Evolutionary conservation across 345 rosid genomes (phyloP).

Genomic region (Limnanthes douglasii): DNA sequence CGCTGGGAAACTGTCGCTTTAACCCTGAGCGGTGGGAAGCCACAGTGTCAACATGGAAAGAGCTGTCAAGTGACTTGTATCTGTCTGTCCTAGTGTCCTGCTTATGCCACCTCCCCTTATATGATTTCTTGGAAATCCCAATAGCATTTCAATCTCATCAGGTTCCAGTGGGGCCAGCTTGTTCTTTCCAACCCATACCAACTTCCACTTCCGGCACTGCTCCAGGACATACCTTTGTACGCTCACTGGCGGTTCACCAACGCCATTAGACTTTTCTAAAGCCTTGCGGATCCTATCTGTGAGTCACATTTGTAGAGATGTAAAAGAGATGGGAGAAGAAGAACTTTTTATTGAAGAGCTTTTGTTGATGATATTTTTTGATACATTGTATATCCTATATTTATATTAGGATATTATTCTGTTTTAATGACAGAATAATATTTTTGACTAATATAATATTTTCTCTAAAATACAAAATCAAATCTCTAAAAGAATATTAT

Average conservation of each 20-base stretch:
- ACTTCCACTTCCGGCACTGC: conserved; percentile 74
- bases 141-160: conserved; percentile 79
- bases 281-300: conserved; percentile 62
- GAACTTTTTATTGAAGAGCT: too few species aligned
- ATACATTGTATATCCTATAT: too few species aligned
- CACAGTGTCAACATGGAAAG: conserved; percentile 93
- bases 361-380: too few species aligned
- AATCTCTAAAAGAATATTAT: too few species aligned
- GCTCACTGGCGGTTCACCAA: conserved; percentile 42
- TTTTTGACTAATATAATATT: too few species aligned
- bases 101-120: conserved; percentile 93
- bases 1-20: conserved; percentile 43
- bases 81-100: conserved; percentile 72
- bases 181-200: conserved; percentile 89
- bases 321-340: too few species aligned
- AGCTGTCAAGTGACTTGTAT: conserved; percentile 79
- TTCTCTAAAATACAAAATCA: too few species aligned
- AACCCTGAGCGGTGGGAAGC: conserved; percentile 73
- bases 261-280: conserved; percentile 26
- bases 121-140: conserved; percentile 86
- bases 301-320: too few species aligned
- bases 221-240: conserved; percentile 44
- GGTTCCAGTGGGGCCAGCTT: conserved; percentile 82
- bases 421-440: too few species aligned
- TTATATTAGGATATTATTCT: too few species aligned